Evolutionary conservation across 805 yeast species (phyloP), one percentile per base, ranked within the genome.

Genomic region (Brettanomyces custersianus): DNA sequence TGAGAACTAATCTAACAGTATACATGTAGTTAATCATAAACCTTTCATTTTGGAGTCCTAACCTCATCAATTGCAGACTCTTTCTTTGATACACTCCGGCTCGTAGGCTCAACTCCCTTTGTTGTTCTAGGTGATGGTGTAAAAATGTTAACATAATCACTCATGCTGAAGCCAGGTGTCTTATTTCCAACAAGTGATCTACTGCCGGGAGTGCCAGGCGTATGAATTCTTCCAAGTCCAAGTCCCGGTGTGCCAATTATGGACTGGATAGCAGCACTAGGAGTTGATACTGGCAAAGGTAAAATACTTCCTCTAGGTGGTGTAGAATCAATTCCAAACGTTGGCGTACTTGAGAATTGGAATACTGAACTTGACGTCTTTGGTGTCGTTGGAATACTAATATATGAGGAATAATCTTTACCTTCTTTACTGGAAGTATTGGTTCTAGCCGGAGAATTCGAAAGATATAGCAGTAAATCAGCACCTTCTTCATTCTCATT

Each of bases 151-250:
- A 85, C 80, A 53, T 82, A 84, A 52, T 84, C 95, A 51, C 75
- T 78, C 77, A 84, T 74, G 55, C 84, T 83, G 61, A 84, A 83
- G 2, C 80, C 81, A 1, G 80, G 80, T 0, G 83, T 80, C 44
- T 59, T 57, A 25, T 47, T 48, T 32, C 38, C 37, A 22, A 26
- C 29, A 9, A 34, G 12, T 19, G 29, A 27, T 29, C 36, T 44
- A 35, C 38, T 44, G 20, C 39, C 43, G 13, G 62, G 59, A 4
- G 54, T 46, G 20, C 45, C 51, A 22, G 66, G 64, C 11, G 68
- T 65, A 36, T 39, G 47, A 38, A 45, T 47, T 33, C 36, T 41
- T 17, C 38, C 25, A 20, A 36, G 16, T 16, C 26, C 22, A 13
- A 13, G 38, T 20, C 34, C 39, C 10, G 52, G 49, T 3, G 52